Base-by-base conservation (phyloP, 805 yeast genomes). In the Barnettozyma vustinii region DNA sequence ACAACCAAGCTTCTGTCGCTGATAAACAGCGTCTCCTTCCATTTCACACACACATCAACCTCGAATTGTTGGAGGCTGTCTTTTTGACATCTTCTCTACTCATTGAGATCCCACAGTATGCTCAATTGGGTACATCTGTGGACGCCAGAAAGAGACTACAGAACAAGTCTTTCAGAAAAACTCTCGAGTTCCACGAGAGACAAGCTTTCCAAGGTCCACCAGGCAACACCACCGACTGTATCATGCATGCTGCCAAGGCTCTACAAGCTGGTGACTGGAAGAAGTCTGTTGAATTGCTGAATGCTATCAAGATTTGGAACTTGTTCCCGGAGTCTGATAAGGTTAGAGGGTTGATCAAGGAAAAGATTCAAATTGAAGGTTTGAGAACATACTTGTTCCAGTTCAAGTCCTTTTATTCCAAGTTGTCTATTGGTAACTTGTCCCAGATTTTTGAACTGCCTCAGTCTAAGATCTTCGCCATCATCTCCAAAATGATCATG, bases 141-240 rank as follows among this genome's bases (percentile, higher is more conserved):
- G 80, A 81, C 59, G 74, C 81, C 60, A 83, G 83, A 64, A 84
- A 83, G 66, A 72, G 81, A 60, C 74, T 77, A 54, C 72, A 81
- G 52, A 76, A 86, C 60, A 91, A 88, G 71, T 87, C 96, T 26
- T 90, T 94, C 75, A 84, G 92, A 70, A 83, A 96, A 65, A 80
- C 87, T 67, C 77, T 94, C 57, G 98, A 94, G 66, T 87, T 84
- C 73, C 90, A 87, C 64, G 97, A 91, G 65, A 85, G 92, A 70
- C 96, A 91, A 68, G 85, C 85, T 50, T 94, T 92, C 76, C 88
- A 89, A 54, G 99, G 98, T 40, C 99, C 99, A 43, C 96, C 98
- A 47, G 99, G 94, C 72, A 88, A 91, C 67, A 87, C 95, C 42
- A 84, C 95, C 62, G 99, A 94, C 68, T 87, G 80, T 69, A 84